These are phyloP conservation scores for Suaeda aralocaspica DNA, from an alignment of 148 eudicot genomes.

Conservation along the genomic window DNA sequence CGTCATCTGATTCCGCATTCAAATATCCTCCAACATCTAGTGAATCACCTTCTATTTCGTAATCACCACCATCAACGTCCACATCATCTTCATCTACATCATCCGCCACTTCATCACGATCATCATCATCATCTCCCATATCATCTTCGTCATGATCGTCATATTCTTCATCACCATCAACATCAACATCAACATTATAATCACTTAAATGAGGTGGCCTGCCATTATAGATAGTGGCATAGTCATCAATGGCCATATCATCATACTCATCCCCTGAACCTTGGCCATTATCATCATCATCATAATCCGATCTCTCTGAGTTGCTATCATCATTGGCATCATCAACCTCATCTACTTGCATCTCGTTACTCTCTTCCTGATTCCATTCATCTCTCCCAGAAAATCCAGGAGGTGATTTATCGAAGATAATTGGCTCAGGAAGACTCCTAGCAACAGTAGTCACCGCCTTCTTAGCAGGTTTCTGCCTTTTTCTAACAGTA, in stretches of 20 bases:
- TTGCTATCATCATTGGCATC: conserved; percentile 35
- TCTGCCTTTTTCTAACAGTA: conserved; percentile 50
- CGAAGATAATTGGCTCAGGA: conserved; percentile 27
- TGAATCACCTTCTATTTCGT: conserved; percentile 24
- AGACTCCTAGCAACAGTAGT: conserved; percentile 17
- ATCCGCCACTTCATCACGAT: conserved; percentile 29
- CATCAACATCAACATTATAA: conserved; percentile 37
- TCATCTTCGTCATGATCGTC: conserved; percentile 35
- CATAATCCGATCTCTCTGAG: conserved; percentile 46
- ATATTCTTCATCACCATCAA: conserved; percentile 26
- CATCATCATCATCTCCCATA: conserved; percentile 28
- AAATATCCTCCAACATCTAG: conserved; percentile 25
- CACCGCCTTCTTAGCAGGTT: conserved; percentile 32
- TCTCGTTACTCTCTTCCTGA: conserved; percentile 22
- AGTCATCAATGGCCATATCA: conserved; percentile 39
- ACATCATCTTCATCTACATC: conserved; percentile 32
- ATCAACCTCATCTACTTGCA: conserved; percentile 36
- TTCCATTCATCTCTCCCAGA: conserved; percentile 37
- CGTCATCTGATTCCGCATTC: conserved; percentile 31
- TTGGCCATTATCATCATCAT: conserved; percentile 37
- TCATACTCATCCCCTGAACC: conserved; percentile 36
- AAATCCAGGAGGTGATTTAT: conserved; percentile 38
- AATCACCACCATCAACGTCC: conserved; percentile 25
- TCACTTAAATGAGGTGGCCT: conserved; percentile 35
- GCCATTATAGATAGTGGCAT: conserved; percentile 31